A percentile compares a stretch with the other conserved stretches of the same genome.
phyloP scores from a whole-genome alignment of 108 stramenopile genomes.

The Poteriospumella lacustris region DNA sequence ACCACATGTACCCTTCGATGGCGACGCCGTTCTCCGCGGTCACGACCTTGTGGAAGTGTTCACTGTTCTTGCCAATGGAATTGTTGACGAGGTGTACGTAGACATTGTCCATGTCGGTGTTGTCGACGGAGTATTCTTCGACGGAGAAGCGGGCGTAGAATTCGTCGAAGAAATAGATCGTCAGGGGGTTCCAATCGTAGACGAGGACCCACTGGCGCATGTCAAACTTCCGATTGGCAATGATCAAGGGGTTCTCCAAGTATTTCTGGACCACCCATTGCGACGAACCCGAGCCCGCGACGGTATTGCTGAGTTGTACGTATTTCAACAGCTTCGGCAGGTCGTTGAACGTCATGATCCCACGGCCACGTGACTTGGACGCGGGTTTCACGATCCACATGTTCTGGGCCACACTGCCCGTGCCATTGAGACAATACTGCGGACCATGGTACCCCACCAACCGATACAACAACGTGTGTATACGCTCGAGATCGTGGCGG shows the following conservation, averaged over 20 bases:
- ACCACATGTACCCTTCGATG: slow-evolving; percentile 59
- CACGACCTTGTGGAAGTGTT: slow-evolving; percentile 35
- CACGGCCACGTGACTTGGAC: slow-evolving; percentile 53
- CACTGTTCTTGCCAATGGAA: slow-evolving; percentile 47
- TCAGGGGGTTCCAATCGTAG: slow-evolving; percentile 61
- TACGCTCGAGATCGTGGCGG: not conserved
- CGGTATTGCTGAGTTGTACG: slow-evolving; percentile 13
- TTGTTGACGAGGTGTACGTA: slow-evolving; percentile 63
- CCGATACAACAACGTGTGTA: not conserved
- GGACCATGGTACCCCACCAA: not conserved
- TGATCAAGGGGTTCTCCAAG: slow-evolving; percentile 61
- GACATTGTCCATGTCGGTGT: slow-evolving; percentile 38
- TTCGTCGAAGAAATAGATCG: slow-evolving; percentile 58
- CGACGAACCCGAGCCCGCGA: not conserved
- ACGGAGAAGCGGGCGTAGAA: slow-evolving; percentile 58
- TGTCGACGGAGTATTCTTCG: slow-evolving; percentile 35
- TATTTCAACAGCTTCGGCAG: slow-evolving; percentile 38
- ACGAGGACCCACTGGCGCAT: slow-evolving; percentile 63
- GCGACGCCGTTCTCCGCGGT: slow-evolving; percentile 51
- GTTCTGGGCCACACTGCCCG: slow-evolving; percentile 34
- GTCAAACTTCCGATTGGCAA: slow-evolving; percentile 60
- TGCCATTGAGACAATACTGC: slow-evolving; percentile 49
- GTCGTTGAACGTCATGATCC: slow-evolving; percentile 52
- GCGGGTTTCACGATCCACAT: slow-evolving; percentile 66
- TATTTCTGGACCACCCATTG: slow-evolving; percentile 67